Evolutionary conservation across 148 eudicot species (phyloP), one percentile per base, ranked within the genome.

Genomic region (Vaccinium macrocarpon): DNA sequence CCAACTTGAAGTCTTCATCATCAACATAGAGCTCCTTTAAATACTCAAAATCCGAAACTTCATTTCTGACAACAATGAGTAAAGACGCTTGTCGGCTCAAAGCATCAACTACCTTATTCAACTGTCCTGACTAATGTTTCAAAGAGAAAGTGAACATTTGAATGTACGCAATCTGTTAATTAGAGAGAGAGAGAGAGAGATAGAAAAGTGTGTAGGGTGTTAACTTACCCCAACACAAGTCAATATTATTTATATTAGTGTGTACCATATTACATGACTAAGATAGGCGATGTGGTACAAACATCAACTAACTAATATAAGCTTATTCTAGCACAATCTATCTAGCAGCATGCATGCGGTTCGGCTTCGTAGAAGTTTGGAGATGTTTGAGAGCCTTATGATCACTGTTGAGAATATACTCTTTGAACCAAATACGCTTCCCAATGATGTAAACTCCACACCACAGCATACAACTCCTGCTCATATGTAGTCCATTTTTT

Each of bases 321-420:
- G n/a, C n/a, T n/a, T n/a, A n/a, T n/a, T n/a, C n/a, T n/a, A n/a
- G n/a, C n/a, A n/a, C n/a, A n/a, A n/a, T 42, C 82, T 81, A 81
- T 18, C 25, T 64, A 2, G 81, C 84, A 2, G 81, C 84, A 61
- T 81, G 84, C 19, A 25, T 51, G 27, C 10, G n/a, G 46, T 15
- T 81, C 2, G 75, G 55, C 0, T 85, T 38, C 2, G 21, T 74
- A 46, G 62, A 79, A 25, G 57, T 35, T n/a, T 80, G 59, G 3
- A 35, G 38, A 35, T 35, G 38, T 35, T 35, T 35, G 38, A 35
- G 38, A 35, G 38, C 38, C 38, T 2, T 18, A 10, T 85, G 87
- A 49, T 85, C 62, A 15, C 81, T 19, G 9, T 81, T 59, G 2
- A 81, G 8, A 27, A 81, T 50, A 16, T 81, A 85, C 68, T 80